Percentiles rank a stretch among this genome's conserved stretches.
Conservation (phyloP, 225 moss, liverwort and hornwort genomes). For the Straminergon stramineum region DNA sequence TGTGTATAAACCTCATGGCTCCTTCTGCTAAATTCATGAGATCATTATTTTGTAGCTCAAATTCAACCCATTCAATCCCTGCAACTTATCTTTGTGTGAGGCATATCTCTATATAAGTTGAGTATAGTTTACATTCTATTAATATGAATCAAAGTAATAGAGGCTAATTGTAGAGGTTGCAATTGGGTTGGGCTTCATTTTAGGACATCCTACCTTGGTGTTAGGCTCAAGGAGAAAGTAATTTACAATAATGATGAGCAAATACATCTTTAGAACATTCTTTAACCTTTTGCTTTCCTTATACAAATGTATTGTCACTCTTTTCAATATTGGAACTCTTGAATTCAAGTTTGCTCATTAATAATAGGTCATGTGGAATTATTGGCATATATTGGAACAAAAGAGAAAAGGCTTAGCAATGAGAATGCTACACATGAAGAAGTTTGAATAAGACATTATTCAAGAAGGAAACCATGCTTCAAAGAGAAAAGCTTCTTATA, state of each 20-base stretch:
- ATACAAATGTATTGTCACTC: background rate
- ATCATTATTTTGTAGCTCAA: background rate
- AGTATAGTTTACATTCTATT: background rate
- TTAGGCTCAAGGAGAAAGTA: background rate
- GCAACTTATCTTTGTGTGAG: background rate
- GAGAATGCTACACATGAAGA: background rate
- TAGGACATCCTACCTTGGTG: rapidly evolving
- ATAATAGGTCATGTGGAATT: background rate
- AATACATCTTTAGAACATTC: background rate
- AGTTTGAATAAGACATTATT: background rate
- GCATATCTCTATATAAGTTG: background rate
- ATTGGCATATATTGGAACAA: background rate
- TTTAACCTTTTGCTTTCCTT: background rate
- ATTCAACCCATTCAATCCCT: background rate
- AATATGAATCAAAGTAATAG: background rate
- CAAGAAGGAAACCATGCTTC: too few species aligned
- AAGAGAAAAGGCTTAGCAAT: rapidly evolving
- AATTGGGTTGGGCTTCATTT: background rate
- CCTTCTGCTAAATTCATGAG: background rate
- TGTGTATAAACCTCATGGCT: background rate
- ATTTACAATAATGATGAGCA: background rate
- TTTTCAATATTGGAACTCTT: background rate
- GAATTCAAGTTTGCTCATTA: background rate
- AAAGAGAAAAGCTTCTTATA: background rate
- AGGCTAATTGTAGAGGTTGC: background rate